Base-by-base conservation (phyloP, 352 stramenopile genomes). In the Lagenidium sp. region DNA sequence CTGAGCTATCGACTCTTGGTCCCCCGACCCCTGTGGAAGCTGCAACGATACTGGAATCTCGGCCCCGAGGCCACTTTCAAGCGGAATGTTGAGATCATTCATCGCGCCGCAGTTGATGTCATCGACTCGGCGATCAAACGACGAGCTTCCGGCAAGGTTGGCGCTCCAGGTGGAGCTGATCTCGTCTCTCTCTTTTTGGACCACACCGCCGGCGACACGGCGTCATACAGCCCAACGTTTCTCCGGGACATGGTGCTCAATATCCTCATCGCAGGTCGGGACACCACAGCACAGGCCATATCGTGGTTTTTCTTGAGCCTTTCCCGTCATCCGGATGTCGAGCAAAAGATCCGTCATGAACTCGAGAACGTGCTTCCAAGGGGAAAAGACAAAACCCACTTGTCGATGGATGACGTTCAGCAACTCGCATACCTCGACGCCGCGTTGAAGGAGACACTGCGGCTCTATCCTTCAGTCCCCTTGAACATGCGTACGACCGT, bases 211-310 rank as follows among this genome's bases (percentile, higher is more conserved):
- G 15, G 8, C 15, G 28, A 32, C 28, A 32, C 28, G 28, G 8
- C 4, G 28, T 54, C 4, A 4, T 20, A 4, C 44, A 28, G 50
- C 1, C 23, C 31, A 2, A 6, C 15, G 6, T 63, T 73, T 30
- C 31, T 93, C n/a, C 72, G 74, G 19, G 77, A 93, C 50, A 65
- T 94, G 6, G 68, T 85, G 12, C 57, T 95, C 21, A 89, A 74
- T 34, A 85, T 93, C 52, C 40, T 95, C 12, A 60, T 94, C 29
- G 77, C 79, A 28, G 82, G 82, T 4, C 62, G 82, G 6, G 82
- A 95, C 54, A 87, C 82, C 0, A 90, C 76, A 0, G 77, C 82
- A 12, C 75, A 82, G 25, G 58, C 75, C 8, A 49, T 94, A 1
- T 63, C 53, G 7, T 94, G 82, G 82, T 68, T 89, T 48, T 79